Evolutionary conservation across 2,329 filamentous ascomycete species (phyloP).

Genomic region (Fusarium beomiforme): DNA sequence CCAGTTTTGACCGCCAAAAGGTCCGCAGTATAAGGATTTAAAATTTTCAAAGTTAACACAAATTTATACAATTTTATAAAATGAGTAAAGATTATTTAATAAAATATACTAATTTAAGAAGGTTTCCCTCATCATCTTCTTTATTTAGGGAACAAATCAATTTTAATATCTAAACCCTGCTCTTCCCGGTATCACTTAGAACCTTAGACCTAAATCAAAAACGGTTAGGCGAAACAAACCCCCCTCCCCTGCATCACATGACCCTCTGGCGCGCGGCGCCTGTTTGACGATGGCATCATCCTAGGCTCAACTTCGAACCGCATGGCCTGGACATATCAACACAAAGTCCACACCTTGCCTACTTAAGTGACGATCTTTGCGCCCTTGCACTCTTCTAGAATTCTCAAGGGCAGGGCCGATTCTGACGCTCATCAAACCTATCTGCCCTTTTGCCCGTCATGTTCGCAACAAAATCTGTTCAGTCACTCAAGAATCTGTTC

Average conservation of each 20-base stretch:
- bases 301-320: not conserved
- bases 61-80: no score
- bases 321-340: slow-evolving; percentile 22
- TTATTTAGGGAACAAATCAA: no score
- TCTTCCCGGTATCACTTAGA: no score
- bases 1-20: slow-evolving; percentile 35
- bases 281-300: slow-evolving; percentile 46
- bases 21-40: slow-evolving; percentile 25
- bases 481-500: slow-evolving; percentile 53
- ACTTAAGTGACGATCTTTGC: slow-evolving; percentile 5
- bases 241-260: slow-evolving; percentile 42
- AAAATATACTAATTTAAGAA: no score
- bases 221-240: slow-evolving; percentile 11
- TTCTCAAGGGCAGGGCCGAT: slow-evolving; percentile 12
- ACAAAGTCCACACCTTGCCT: slow-evolving; percentile 6
- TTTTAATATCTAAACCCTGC: no score
- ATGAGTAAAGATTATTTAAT: no score
- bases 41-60: no score
- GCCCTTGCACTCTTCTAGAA: not conserved
- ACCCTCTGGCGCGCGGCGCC: no score
- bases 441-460: slow-evolving; percentile 43
- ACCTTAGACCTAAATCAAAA: no score
- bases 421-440: slow-evolving; percentile 46
- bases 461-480: slow-evolving; percentile 52
- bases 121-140: no score